Base-by-base conservation (phyloP, 768 basidiomycete species). In the Auriscalpium microsporum region DNA sequence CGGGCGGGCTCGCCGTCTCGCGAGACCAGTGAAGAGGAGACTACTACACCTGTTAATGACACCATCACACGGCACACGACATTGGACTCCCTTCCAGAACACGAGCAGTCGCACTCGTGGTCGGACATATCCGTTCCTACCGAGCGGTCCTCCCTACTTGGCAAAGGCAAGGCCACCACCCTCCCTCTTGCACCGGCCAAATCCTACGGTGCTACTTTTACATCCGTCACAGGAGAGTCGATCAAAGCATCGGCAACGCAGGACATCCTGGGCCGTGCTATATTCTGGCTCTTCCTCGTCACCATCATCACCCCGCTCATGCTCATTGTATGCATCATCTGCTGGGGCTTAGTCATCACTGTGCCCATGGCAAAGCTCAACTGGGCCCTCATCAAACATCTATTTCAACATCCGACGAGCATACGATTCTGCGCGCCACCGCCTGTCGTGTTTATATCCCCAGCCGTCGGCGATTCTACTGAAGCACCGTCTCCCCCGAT, bases 321-420 rank as follows among this genome's bases (percentile, higher is more conserved):
- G 79, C 78, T 96, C 53, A 54, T 88, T 58, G 90, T 92, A 33
- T 96, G 93, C 69, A 64, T 90, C 59, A 72, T 92, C 51, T 98
- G 96, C 72, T 99, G 94, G 94, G 93, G 78, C n/a, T 77, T 93
- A 57, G 84, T 99, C 57, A 78, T 99, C 67, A 90, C 94, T 55
- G 89, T 99, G 60, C 96, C 96, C 4, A 99, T 99, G 96, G 96
- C 94, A 35, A 95, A 88, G 68, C 79, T 99, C 50, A 91, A 85
- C 62, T 98, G 95, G 95, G 90, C 83, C n/a, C 79, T 99, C 45
- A 78, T 98, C 66, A 83, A 85, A 47, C 79, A 90, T 67, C 77
- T 99, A 50, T 84, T 86, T 65, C 70, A 77, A 52, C 84, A 86
- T 57, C 94, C 96, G 0, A 84, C 85, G 34, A 78, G 78, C 42